Evolutionary conservation across 1,139 yeast species (phyloP).

Genomic region (Pichia sp.): DNA sequence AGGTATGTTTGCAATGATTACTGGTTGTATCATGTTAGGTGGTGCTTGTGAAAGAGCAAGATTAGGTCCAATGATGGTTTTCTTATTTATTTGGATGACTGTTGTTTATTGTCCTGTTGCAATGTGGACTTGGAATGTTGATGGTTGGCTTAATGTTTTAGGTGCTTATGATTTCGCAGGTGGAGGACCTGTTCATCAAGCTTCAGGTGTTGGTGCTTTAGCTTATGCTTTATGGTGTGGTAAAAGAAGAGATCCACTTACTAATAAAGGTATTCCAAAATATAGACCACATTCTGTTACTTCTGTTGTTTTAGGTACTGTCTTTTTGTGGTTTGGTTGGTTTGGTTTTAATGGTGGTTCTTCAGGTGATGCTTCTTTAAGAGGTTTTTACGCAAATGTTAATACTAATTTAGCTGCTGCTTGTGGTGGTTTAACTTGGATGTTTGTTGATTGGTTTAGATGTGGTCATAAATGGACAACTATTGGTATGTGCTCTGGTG

Average conservation of each 20-base stretch:
- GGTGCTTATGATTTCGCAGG: conserved; percentile 96
- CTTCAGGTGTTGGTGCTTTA: conserved; percentile 91
- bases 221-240: conserved; percentile 90
- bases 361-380: conserved; percentile 82
- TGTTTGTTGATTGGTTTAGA: conserved; percentile 85
- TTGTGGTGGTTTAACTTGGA: conserved; percentile 87
- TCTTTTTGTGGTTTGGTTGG: conserved; percentile 97
- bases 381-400: conserved; percentile 90
- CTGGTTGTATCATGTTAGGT: conserved; percentile 91
- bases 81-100: conserved; percentile 90
- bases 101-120: conserved; percentile 93
- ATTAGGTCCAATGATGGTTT: conserved; percentile 92
- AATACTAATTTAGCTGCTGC: conserved; percentile 94
- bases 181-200: conserved; percentile 96
- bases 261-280: conserved; percentile 67
- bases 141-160: conserved; percentile 78
- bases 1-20: conserved; percentile 92
- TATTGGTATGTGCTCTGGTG: conserved; percentile 90
- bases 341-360: conserved; percentile 98
- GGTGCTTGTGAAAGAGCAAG: conserved; percentile 99
- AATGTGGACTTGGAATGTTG: conserved; percentile 93
- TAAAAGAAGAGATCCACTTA: conserved; percentile 79
- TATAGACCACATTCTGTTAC: conserved; percentile 90
- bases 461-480: conserved; percentile 91
- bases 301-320: conserved; percentile 87